Evolutionary conservation across 2,329 filamentous ascomycete genomes (phyloP).

Genomic region (Juglanconis sp.): DNA sequence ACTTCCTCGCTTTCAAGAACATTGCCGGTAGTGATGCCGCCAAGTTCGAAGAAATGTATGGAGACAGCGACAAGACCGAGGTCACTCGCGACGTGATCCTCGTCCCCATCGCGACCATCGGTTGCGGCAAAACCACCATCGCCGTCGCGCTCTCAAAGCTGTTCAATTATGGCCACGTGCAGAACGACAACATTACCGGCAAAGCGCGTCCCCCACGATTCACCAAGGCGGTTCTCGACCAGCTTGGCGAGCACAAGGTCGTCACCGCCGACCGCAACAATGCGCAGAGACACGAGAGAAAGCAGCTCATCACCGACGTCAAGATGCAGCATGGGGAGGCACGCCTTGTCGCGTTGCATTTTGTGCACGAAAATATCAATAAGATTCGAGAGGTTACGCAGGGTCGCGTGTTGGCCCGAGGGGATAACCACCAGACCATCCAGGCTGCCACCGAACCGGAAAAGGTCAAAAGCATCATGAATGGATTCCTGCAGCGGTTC

Average conservation of each 20-base stretch:
- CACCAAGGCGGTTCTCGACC: constrained; percentile 63
- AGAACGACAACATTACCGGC: constrained; percentile 92
- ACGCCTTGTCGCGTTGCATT: constrained; percentile 82
- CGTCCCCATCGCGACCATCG: constrained; percentile 89
- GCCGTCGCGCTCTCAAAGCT: constrained; percentile 77
- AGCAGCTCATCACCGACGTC: constrained; percentile 82
- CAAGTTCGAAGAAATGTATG: constrained; percentile 61
- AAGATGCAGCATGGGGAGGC: constrained; percentile 54
- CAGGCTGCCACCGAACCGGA: constrained; percentile 71
- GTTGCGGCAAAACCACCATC: constrained; percentile 94
- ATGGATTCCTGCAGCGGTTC: constrained; percentile 84
- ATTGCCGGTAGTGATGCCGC: constrained; percentile 88
- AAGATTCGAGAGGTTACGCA: constrained; percentile 72
- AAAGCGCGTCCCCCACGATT: constrained; percentile 74
- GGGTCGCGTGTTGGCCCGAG: constrained; percentile 75
- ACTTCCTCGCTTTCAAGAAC: constrained; percentile 80
- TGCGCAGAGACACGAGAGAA: constrained; percentile 80
- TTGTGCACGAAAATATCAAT: constrained; percentile 75
- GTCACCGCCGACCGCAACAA: constrained; percentile 95
- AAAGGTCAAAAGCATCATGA: constrained; percentile 89
- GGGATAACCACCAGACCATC: constrained; percentile 97
- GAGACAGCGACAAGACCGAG: constrained; percentile 46
- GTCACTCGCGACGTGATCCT: constrained; percentile 70
- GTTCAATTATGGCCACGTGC: constrained; percentile 88
- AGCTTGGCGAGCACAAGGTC: constrained; percentile 62